A percentile compares a stretch with the other conserved stretches of the same genome.
phyloP scores from a whole-genome alignment of 2,329 filamentous ascomycete genomes.

The Clonostachys rhizophaga region DNA sequence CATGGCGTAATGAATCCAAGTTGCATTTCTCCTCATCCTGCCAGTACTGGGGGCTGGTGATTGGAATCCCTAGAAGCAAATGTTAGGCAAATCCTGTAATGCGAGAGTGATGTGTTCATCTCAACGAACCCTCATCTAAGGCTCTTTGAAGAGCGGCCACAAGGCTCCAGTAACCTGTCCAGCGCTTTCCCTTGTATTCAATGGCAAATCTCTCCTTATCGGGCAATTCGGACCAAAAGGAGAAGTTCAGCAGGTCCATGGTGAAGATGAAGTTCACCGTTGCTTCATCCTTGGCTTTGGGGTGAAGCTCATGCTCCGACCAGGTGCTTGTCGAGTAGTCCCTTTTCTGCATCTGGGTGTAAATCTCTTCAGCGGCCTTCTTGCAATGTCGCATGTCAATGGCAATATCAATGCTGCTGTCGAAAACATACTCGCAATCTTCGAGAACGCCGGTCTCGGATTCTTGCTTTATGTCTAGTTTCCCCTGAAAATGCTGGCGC shows the following conservation, averaged over 20 bases:
- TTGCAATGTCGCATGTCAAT: conserved; percentile 81
- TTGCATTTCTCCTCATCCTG: conserved; percentile 70
- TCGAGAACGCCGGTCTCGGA: conserved; percentile 80
- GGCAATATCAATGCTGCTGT: conserved; percentile 90
- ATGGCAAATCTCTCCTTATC: conserved; percentile 76
- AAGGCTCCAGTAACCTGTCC: conserved; percentile 95
- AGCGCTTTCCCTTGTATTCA: conserved; percentile 73
- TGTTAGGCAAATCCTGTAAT: not conserved
- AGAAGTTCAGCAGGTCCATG: conserved; percentile 96
- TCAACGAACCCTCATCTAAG: conserved; percentile 67
- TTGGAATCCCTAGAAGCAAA: conserved; percentile 64
- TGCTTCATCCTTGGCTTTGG: conserved; percentile 71
- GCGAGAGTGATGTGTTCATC: not conserved
- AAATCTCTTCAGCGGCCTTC: conserved; percentile 74
- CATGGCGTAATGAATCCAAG: conserved; percentile 64
- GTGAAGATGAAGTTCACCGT: conserved; percentile 93
- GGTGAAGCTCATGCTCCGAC: conserved; percentile 86
- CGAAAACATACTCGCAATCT: conserved; percentile 79
- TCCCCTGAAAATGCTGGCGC: conserved; percentile 69
- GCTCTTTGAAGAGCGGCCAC: conserved; percentile 84
- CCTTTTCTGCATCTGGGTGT: conserved; percentile 77
- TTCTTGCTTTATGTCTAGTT: conserved; percentile 46
- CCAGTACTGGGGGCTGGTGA: conserved; percentile 88
- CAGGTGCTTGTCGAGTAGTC: conserved; percentile 81
- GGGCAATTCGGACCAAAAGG: conserved; percentile 78